phyloP scores from a whole-genome alignment of 306 rosid genomes.

The Heteromeles arbutifolia region DNA sequence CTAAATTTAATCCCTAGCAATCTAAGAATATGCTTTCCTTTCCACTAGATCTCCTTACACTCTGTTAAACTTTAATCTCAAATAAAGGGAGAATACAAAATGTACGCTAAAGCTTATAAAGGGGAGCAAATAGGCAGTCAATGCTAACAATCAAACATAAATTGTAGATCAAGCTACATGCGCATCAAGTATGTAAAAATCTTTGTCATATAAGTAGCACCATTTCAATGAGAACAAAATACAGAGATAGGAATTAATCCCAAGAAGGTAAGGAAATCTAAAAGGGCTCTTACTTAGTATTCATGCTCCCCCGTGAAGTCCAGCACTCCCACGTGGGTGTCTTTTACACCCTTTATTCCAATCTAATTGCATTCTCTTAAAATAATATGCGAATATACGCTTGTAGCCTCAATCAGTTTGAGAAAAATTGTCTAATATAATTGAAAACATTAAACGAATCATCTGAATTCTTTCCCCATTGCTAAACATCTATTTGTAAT shows the following conservation, averaged over 20 bases:
- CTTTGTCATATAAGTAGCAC: neutral
- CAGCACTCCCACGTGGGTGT: too few relatives aligned
- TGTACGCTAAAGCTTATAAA: neutral
- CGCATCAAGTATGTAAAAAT: neutral
- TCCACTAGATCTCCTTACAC: too few relatives aligned
- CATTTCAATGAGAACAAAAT: neutral
- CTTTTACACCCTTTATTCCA: too few relatives aligned
- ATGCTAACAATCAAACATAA: neutral
- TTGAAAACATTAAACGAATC: neutral
- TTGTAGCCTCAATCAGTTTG: too few relatives aligned
- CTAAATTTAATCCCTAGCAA: neutral
- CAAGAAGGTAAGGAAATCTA: neutral
- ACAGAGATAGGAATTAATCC: too few relatives aligned
- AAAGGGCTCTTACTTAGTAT: too few relatives aligned
- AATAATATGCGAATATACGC: too few relatives aligned
- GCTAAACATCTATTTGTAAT: neutral
- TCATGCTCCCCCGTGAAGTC: too few relatives aligned
- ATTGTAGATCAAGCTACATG: neutral
- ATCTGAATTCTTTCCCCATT: neutral
- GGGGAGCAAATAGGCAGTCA: too few relatives aligned
- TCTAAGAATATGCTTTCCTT: neutral
- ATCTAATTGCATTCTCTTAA: too few relatives aligned
- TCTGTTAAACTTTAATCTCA: too few relatives aligned
- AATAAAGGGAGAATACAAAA: too few relatives aligned
- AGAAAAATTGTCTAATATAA: neutral